Evolutionary conservation across 768 basidiomycete species (phyloP), one percentile per base, ranked within the genome.

Genomic region (Lentinus brumalis): DNA sequence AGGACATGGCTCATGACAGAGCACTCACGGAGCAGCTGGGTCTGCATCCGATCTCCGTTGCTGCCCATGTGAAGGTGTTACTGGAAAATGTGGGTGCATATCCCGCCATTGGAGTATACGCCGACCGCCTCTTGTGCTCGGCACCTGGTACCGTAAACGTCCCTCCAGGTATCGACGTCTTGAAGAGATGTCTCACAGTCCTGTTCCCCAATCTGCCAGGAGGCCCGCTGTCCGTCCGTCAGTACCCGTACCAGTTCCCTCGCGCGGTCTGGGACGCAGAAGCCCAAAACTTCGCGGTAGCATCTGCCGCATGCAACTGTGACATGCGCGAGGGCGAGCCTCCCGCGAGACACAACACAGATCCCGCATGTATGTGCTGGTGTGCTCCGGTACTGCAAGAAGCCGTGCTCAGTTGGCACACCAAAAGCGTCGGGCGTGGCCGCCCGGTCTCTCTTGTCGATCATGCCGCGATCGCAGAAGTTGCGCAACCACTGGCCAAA

Each of bases 331-430:
- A 35, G 35, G 11, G 35, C 35, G 35, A 11, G 35, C 11, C 35
- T 6, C 11, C 35, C 11, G 11, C 6, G 35, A 1, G 35, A 6
- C 35, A 35, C 35, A 11, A 6, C 3, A 1, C 35, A 35, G 35
- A 11, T 7, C 35, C 11, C 35, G 7, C 44, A 16, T 62, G 60
- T 35, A 9, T 62, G 5, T 62, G 60, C 39, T 62, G 60, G 56
- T 35, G 53, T 35, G 35, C 35, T 35, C 35, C 35, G 11, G 11
- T 11, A 35, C 35, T 35, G 35, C 35, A 35, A 11, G 35, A 35
- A 35, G 35, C 35, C 7, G 35, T 35, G 11, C 11, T 35, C 35
- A 11, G 11, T 11, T 35, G 35, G 35, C 35, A 35, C 11, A 7
- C 35, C 7, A 35, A 35, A 3, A 35, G 1, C 7, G 6, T 35